phyloP scores from a whole-genome alignment of 306 rosid genomes.

The Dryas octopetala region DNA sequence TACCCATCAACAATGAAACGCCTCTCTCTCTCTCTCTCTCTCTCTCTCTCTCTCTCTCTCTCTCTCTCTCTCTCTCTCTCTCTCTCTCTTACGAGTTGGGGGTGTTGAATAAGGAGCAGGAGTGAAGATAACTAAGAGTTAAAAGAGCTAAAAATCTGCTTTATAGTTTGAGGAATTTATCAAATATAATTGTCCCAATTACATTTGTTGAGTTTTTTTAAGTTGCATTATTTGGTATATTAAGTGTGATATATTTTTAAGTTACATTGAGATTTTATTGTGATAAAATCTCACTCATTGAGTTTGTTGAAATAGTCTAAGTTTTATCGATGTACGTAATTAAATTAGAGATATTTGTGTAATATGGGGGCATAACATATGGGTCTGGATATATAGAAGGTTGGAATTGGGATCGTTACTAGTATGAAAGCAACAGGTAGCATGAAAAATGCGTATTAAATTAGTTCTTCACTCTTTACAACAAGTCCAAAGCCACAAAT shows the following conservation, averaged over 20 bases:
- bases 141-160: not conserved
- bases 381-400: not conserved
- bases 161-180: not conserved
- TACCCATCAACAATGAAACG: conserved; percentile 54
- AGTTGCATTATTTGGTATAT: too few species aligned
- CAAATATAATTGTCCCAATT: too few species aligned
- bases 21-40: not conserved
- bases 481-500: too few species aligned
- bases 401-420: conserved; percentile 4
- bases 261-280: too few species aligned
- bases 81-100: conserved; percentile 8
- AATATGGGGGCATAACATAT: too few species aligned
- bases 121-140: not conserved
- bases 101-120: not conserved
- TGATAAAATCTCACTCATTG: too few species aligned
- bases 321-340: too few species aligned
- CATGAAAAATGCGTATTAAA: not conserved
- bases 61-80: conserved; percentile 21
- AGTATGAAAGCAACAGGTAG: not conserved
- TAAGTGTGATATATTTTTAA: too few species aligned
- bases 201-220: too few species aligned
- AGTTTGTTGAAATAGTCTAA: too few species aligned
- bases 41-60: conserved; percentile 2
- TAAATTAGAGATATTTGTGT: too few species aligned
- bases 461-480: not conserved